Evolutionary conservation across 1,139 yeast species (phyloP).

Genomic region (Suhomyces kunorum): DNA sequence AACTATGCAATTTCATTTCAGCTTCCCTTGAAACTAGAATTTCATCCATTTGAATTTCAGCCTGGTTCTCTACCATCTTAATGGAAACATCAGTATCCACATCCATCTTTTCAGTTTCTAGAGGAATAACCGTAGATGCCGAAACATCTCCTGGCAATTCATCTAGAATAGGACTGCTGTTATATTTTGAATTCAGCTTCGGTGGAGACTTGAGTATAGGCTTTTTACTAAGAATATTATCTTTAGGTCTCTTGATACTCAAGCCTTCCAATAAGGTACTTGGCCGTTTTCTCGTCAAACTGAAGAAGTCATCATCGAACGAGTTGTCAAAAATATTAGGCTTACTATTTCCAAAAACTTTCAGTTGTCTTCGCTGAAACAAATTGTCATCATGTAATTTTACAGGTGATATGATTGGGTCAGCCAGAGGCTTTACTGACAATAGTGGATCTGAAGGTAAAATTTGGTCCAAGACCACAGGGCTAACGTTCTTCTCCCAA

Average conservation of each 20-base stretch:
- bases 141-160: constrained; percentile 24
- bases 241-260: constrained; percentile 3
- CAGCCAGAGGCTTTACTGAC: neutral
- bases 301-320: constrained; percentile 18
- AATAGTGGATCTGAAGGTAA: neutral
- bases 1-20: too few species aligned
- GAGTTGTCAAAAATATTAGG: constrained; percentile 20
- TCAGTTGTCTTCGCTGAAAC: constrained; percentile 1
- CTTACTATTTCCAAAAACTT: constrained; percentile 6
- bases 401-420: constrained; percentile 13
- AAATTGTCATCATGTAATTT: constrained; percentile 13
- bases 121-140: constrained; percentile 18
- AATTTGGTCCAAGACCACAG: constrained; percentile 6
- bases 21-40: neutral
- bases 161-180: constrained; percentile 18
- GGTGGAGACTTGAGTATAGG: neutral
- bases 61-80: too few species aligned
- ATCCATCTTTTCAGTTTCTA: neutral
- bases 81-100: neutral
- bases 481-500: constrained; percentile 25
- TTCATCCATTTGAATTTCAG: neutral
- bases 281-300: constrained; percentile 8
- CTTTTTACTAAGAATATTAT: neutral
- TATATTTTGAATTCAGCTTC: neutral
- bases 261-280: constrained; percentile 2